Evolutionary conservation across 179 eudicot genomes (phyloP), one percentile per base, ranked within the genome.

Genomic region (Pouteria campechiana): DNA sequence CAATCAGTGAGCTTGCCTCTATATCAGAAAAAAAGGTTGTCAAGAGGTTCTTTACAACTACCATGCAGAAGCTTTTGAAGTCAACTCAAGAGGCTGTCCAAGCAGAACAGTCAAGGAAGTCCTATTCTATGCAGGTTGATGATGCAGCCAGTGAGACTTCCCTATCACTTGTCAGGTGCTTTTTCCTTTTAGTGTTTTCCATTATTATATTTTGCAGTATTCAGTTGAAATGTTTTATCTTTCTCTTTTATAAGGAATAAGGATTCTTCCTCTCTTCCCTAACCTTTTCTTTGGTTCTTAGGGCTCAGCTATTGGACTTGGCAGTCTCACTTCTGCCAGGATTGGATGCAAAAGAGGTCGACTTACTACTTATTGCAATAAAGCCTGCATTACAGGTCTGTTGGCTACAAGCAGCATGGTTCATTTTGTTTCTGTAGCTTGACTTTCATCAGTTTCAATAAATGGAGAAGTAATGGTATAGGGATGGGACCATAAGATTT

Each of bases 251-350:
- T n/a, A n/a, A n/a, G n/a, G n/a, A n/a, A n/a, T n/a, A n/a, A n/a
- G n/a, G n/a, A n/a, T n/a, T n/a, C n/a, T n/a, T n/a, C n/a, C n/a
- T n/a, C n/a, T 28, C 14, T 32, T 16, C 4, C 16, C 7, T 32
- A 20, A 32, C 45, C 18, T 58, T 46, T 33, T 48, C 2, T 35
- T 56, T 17, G 22, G 25, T 40, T 13, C 57, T 58, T 72, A 92
- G 99, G 69, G 85, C 88, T 31, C 73, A 71, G 49, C 55, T 76
- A 36, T 50, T 87, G 48, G 96, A 87, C 61, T 59, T 92, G 76
- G 88, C 94, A 27, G 82, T 67, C 45, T 79, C 99, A 45, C 70
- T 82, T 50, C 52, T 77, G 54, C 94, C 96, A 55, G 99, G 99
- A 25, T 67, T 92, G 46, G 77, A 64, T 60, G 31, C 61, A 17